phyloP scores from a whole-genome alignment of 495 filamentous ascomycete species.

The Penicillium cinerascens region DNA sequence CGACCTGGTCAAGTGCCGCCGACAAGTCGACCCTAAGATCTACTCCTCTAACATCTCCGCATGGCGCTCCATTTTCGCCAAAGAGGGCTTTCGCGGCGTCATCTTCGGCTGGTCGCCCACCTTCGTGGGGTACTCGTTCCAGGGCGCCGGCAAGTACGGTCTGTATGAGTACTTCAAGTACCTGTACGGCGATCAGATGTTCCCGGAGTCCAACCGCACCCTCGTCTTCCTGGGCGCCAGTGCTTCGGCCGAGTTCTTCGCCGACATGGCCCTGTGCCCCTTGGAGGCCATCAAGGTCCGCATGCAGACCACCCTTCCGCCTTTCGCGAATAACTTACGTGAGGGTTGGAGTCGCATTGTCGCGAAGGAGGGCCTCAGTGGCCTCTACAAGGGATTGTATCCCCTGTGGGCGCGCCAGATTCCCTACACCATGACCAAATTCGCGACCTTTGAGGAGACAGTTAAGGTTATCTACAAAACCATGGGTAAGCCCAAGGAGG shows the following conservation, averaged over 20 bases:
- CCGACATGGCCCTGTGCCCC: constrained; percentile 65
- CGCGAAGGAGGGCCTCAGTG: constrained; percentile 54
- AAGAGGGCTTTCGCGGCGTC: constrained; percentile 65
- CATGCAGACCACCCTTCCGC: constrained; percentile 69
- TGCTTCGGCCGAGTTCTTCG: constrained; percentile 66
- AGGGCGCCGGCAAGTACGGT: constrained; percentile 76
- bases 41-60: constrained; percentile 65
- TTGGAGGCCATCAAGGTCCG: constrained; percentile 70
- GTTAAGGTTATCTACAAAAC: constrained; percentile 59
- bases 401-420: constrained; percentile 71
- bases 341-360: constrained; percentile 62
- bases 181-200: constrained; percentile 60
- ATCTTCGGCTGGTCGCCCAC: constrained; percentile 73
- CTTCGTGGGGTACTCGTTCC: constrained; percentile 65
- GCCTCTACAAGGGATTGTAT: constrained; percentile 66
- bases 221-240: constrained; percentile 62
- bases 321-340: constrained; percentile 56
- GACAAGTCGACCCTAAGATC: constrained; percentile 68
- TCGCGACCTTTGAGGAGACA: constrained; percentile 69
- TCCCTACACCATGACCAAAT: constrained; percentile 75
- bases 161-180: constrained; percentile 77
- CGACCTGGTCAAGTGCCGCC: constrained; percentile 67
- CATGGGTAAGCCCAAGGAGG: constrained; percentile 63
- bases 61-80: constrained; percentile 61
- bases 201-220: constrained; percentile 60